A percentile compares a stretch with the other conserved stretches of the same genome.
Evolutionary conservation across 2,329 filamentous ascomycete genomes (phyloP).

Genomic region (Colletotrichum chlorophyti): DNA sequence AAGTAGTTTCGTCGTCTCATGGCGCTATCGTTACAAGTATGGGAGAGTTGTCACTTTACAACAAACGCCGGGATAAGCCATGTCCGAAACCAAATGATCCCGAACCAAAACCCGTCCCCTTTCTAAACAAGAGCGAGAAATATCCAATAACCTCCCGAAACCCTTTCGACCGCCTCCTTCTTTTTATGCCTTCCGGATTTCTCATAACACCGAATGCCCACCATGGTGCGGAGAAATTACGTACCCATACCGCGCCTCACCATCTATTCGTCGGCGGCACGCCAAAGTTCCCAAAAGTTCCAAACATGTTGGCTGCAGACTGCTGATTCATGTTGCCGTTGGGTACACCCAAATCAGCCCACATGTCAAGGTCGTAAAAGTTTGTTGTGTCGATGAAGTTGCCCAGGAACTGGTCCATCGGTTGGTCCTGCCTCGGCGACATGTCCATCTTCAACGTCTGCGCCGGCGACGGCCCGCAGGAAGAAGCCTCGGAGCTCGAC

Average conservation of each 20-base stretch:
- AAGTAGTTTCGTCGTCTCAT: conserved; percentile 24
- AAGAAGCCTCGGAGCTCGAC: conserved; percentile 38
- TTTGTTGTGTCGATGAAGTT: conserved; percentile 50
- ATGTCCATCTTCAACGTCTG: conserved; percentile 33
- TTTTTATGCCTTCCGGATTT: background rate
- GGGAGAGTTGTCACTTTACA: conserved; percentile 23
- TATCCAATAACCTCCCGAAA: background rate
- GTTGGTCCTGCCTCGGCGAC: conserved; percentile 31
- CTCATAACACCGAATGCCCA: too few relatives aligned
- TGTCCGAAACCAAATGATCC: background rate
- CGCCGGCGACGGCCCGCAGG: conserved; percentile 36
- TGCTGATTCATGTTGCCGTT: conserved; percentile 22
- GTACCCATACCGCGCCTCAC: background rate
- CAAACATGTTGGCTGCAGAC: conserved; percentile 24
- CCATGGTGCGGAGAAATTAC: background rate
- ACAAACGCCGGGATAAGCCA: background rate
- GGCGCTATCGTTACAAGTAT: conserved; percentile 24
- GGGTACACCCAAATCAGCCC: conserved; percentile 35
- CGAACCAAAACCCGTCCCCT: background rate
- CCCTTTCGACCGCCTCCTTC: background rate
- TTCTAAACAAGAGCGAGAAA: background rate
- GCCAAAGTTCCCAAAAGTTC: conserved; percentile 28
- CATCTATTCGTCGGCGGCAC: conserved; percentile 23
- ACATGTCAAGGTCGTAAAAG: conserved; percentile 54
- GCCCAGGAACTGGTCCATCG: conserved; percentile 51